phyloP scores from a whole-genome alignment of 2,329 filamentous ascomycete species.

The Paraphaeosphaeria minitans region DNA sequence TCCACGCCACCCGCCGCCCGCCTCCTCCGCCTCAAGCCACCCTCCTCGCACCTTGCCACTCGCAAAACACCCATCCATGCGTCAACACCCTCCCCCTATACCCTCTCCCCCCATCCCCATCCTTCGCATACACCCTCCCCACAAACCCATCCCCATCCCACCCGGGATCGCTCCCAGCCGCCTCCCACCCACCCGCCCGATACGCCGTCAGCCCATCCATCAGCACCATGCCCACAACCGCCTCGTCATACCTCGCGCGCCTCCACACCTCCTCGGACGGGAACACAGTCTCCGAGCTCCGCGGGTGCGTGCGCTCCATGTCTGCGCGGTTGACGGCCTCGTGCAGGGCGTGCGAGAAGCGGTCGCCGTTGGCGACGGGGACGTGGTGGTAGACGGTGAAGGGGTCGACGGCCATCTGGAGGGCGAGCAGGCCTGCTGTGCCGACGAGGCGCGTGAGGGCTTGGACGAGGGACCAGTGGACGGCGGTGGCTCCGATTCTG shows the following conservation, averaged over 20 bases:
- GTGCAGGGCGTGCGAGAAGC: slow-evolving; percentile 20
- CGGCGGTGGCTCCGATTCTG: background rate
- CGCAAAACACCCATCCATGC: slow-evolving; percentile 33
- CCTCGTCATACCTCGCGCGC: slow-evolving; percentile 19
- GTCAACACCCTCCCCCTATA: slow-evolving; percentile 22
- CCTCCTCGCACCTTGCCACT: slow-evolving; percentile 27
- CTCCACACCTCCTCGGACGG: slow-evolving; percentile 13
- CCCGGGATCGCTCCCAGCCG: background rate
- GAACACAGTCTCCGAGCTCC: slow-evolving; percentile 6
- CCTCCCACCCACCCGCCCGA: slow-evolving; percentile 36
- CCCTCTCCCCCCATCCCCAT: background rate
- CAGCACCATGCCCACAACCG: slow-evolving; percentile 28
- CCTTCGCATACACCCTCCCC: background rate
- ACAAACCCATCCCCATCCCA: background rate
- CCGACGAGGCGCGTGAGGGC: slow-evolving; percentile 20
- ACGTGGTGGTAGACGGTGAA: slow-evolving; percentile 37
- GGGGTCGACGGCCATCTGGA: slow-evolving; percentile 31
- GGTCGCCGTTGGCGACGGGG: slow-evolving; percentile 34
- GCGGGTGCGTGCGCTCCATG: slow-evolving; percentile 20
- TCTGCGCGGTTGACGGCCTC: slow-evolving; percentile 24
- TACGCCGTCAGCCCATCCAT: slow-evolving; percentile 31
- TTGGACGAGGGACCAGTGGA: background rate
- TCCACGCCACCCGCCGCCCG: background rate
- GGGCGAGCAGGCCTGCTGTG: slow-evolving; percentile 27
- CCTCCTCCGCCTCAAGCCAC: slow-evolving; percentile 8